Evolutionary conservation across 768 basidiomycete species (phyloP), one percentile per base, ranked within the genome.

Genomic region (Lentinula detonsa): DNA sequence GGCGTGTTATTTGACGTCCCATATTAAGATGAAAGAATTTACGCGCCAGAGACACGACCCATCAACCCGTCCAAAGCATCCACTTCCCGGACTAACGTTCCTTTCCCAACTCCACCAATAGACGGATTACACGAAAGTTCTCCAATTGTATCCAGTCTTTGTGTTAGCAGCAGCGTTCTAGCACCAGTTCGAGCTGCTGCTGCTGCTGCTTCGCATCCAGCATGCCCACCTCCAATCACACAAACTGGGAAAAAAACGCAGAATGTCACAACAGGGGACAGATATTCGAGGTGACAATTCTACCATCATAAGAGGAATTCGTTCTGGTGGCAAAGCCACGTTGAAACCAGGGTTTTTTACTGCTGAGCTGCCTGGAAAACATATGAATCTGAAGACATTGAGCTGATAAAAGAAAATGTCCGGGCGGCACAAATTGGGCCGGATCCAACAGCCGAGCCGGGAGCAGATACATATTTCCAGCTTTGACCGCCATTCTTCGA

Each of bases 151-250:
- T 90, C 86, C 15, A 91, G 68, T 57, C 82, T 87, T 71, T 94
- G 93, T 1, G 94, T 96, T 60, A 96, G 72, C 7, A 96, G 78
- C 8, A 93, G 66, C 0, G 93, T 95, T 63, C 81, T 80, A 2
- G 93, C 93, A 1, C 94, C 93, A 0, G 88, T 83, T 49, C 94
- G 79, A 1, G 94, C 93, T 15, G 93, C 81, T 2, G 88, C 94
- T 5, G 93, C 84, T n/a, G 94, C 93, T 1, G 94, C 94, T 70
- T 96, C 94, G 66, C 91, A 93, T 1, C 94, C 94, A 34, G 94
- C 94, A 76, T 96, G 94, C 3, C 94, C 94, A 3, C 90, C 94
- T 31, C 94, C 94, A 65, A 96, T 91, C 34, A 96, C 80, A 66
- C 92, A 92, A 0, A 94, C 91, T 83, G 23, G 39, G 4, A 33